Base-by-base conservation (phyloP, 768 basidiomycete genomes). In the Rhizopogon sp. region DNA sequence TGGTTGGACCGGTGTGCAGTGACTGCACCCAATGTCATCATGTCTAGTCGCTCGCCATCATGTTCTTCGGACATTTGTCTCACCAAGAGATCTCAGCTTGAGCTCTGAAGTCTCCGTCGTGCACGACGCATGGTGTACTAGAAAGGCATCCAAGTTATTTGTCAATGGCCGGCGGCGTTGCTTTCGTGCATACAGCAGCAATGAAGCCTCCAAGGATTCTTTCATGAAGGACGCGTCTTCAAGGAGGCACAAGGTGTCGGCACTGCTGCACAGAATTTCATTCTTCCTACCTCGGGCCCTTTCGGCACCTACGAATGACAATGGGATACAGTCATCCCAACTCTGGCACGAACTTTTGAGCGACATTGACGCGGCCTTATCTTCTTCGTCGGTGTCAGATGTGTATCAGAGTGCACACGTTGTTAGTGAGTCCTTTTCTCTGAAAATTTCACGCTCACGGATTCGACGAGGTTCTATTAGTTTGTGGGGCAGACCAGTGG, bases 401-500 rank as follows among this genome's bases (percentile, higher is more conserved):
- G 61, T 60, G 17, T 64, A 66, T 41, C 63, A 66, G 40, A 72
- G 74, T 41, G 77, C 75, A 39, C 77, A 76, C 39, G 66, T 87
- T 52, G 73, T 73, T 43, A 79, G 84, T 82, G 55, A 58, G 82
- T 66, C 10, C n/a, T 39, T 40, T 13, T 43, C 22, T 28, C 20
- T 28, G 22, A 6, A 25, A 2, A 29, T 53, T 46, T 5, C n/a
- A 20, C 17, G 16, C 7, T 46, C 41, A 50, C 54, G 52, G 42
- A 57, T 41, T 6, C 46, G 39, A 43, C 29, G 37, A 52, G n/a
- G 29, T 43, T 11, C 25, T 50, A 43, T 9, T 14, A 89, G 88
- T 90, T 11, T 80, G 76, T 62, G 79, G 81, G 11, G 61, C 79
- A 50, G 82, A 85, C 65, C 68, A 79, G 61, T 77, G 73, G 66